These are phyloP conservation scores for Penicillium vulpinum DNA, from an alignment of 2,329 filamentous ascomycete genomes.

Conservation along the genomic window DNA sequence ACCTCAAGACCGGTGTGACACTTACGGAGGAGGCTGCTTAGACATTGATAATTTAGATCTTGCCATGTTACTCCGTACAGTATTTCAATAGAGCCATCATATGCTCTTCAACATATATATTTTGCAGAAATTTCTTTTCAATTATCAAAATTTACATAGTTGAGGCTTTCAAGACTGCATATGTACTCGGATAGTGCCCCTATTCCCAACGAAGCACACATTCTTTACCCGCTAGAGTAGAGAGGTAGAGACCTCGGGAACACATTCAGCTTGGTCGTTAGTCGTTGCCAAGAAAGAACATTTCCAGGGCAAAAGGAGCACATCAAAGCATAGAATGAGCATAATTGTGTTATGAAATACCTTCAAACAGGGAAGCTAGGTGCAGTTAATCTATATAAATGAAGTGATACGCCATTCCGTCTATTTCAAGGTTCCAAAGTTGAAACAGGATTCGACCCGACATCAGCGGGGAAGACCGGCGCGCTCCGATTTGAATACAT, in stretches of 20 bases:
- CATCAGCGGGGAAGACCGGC: slow-evolving; percentile 5
- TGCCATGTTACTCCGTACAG: too few relatives aligned
- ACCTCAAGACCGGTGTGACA: background rate
- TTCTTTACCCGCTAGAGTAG: too few relatives aligned
- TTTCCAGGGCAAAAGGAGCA: background rate
- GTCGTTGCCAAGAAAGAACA: background rate
- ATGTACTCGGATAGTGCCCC: too few relatives aligned
- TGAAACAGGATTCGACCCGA: background rate
- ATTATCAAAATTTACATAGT: too few relatives aligned
- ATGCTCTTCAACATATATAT: too few relatives aligned
- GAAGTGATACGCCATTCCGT: background rate
- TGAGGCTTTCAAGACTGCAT: too few relatives aligned
- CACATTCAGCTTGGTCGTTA: background rate
- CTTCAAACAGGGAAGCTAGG: background rate
- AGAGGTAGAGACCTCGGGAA: background rate
- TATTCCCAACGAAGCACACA: too few relatives aligned
- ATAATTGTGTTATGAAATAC: background rate
- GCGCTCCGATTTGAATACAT: slow-evolving; percentile 11
- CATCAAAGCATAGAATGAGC: background rate
- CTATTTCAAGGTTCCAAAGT: background rate
- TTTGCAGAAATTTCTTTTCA: too few relatives aligned
- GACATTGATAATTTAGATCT: too few relatives aligned
- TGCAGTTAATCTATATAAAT: background rate
- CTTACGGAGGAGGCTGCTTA: too few relatives aligned
- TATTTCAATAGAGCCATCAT: too few relatives aligned